Base-by-base conservation (phyloP, 345 rosid genomes). In the Firmiana major region DNA sequence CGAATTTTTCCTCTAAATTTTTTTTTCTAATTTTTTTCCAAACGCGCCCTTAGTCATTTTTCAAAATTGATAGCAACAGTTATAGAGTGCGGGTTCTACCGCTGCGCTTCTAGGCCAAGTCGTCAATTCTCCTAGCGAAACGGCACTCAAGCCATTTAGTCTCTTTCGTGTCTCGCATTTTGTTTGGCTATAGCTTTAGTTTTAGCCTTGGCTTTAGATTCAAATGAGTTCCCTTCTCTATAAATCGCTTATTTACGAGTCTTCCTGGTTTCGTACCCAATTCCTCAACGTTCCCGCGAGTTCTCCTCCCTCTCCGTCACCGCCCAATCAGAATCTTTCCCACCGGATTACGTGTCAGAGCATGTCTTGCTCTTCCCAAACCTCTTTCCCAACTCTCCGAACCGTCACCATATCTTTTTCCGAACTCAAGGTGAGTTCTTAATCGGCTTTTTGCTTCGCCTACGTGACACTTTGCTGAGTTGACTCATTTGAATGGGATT, bases 331-430 rank as follows among this genome's bases (percentile, higher is more conserved):
- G 38, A 55, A 13, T 62, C 43, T 57, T 57, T 67, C 79, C 80
- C 10, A 45, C 28, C 83, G 71, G 77, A 42, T 84, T 68, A 75
- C 81, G 46, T 74, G 58, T 46, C 85, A 71, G 40, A 49, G 36
- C 67, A 90, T 89, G 94, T 79, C 91, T 63, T 80, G 73, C 76
- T 79, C 84, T 43, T 63, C 88, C 17, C 74, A 81, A 60, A 64
- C 85, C 71, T 65, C 73, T 79, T 76, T 81, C 19, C 91, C 90
- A n/a, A 85, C 90, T 13, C 84, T 88, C 78, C 82, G 87, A 45
- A 90, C 94, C 0, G 91, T 93, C 83, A 88, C 91, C 76, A 64
- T 95, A 83, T 79, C 98, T 7, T 93, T 84, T 90, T 84, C 88
- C 45, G 88, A 90, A 28, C 91, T 94, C 85, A 82, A 89, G 94